phyloP scores from a whole-genome alignment of 495 filamentous ascomycete species.

The Paragyromitra xinjiangensis region DNA sequence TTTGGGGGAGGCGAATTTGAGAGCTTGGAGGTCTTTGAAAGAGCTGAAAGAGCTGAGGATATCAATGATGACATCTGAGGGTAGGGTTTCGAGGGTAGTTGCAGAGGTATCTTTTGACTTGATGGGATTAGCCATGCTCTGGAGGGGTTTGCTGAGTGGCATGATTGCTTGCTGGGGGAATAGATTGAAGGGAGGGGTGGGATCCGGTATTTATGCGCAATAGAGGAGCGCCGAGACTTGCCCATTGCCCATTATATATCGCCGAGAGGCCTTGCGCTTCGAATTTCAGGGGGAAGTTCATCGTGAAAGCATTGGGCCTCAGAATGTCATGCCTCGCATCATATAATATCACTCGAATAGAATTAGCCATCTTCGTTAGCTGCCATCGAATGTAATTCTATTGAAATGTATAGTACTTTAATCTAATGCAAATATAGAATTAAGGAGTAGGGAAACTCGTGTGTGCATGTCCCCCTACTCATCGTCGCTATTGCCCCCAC shows the following conservation, averaged over 20 bases:
- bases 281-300: no score
- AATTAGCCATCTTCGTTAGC: not conserved
- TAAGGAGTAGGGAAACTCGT: not conserved
- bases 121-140: no score
- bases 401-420: not conserved
- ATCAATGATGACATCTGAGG: not conserved
- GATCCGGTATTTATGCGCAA: no score
- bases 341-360: not conserved
- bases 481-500: constrained; percentile 69
- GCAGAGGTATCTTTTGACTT: no score
- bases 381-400: not conserved
- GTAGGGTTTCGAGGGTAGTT: not conserved
- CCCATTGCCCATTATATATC: no score
- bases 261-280: not conserved
- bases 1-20: not conserved
- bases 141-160: no score
- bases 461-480: constrained; percentile 53
- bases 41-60: not conserved
- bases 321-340: not conserved
- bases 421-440: not conserved
- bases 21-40: not conserved
- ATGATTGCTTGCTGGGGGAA: no score
- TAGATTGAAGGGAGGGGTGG: no score
- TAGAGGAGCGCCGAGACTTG: no score
- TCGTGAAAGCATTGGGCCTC: not conserved